A percentile compares a stretch with the other conserved stretches of the same genome.
Evolutionary conservation across 768 basidiomycete species (phyloP).

Genomic region (Suillus weaverae): DNA sequence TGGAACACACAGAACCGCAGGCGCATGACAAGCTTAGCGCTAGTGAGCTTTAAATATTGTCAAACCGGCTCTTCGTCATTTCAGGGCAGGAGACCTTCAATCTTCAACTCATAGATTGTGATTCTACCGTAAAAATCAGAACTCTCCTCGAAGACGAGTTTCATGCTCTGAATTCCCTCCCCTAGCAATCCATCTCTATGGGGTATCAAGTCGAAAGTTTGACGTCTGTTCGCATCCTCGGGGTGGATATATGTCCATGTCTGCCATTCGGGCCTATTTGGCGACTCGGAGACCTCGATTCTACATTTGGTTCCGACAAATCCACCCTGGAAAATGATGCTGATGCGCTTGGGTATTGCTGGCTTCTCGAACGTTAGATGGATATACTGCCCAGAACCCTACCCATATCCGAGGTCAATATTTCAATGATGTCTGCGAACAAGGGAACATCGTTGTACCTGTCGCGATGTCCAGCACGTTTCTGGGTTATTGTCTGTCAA

Average conservation of each 20-base stretch:
- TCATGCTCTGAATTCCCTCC: constrained; percentile 45
- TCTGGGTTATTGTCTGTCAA: constrained; percentile 71
- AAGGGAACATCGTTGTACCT: constrained; percentile 42
- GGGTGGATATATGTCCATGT: constrained; percentile 62
- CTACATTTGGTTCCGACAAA: constrained; percentile 74
- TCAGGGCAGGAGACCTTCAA: constrained; percentile 26
- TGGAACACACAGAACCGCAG: background rate
- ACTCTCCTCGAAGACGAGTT: constrained; percentile 74
- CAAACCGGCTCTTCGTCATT: background rate
- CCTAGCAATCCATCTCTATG: constrained; percentile 14
- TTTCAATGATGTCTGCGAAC: background rate
- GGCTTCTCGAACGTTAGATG: constrained; percentile 56
- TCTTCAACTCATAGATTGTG: constrained; percentile 63
- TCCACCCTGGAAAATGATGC: constrained; percentile 81
- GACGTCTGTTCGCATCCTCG: constrained; percentile 75
- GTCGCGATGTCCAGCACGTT: constrained; percentile 85
- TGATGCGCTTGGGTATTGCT: constrained; percentile 56
- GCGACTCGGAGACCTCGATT: constrained; percentile 40
- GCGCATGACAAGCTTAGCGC: background rate
- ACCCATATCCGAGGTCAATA: constrained; percentile 7
- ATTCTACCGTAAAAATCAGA: constrained; percentile 87
- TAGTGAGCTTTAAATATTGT: background rate
- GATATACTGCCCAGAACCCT: constrained; percentile 80
- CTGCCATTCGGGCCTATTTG: constrained; percentile 46
- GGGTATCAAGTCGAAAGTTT: constrained; percentile 56